Evolutionary conservation across 768 basidiomycete species (phyloP).

Genomic region (Tricholoma bakamatsutake): DNA sequence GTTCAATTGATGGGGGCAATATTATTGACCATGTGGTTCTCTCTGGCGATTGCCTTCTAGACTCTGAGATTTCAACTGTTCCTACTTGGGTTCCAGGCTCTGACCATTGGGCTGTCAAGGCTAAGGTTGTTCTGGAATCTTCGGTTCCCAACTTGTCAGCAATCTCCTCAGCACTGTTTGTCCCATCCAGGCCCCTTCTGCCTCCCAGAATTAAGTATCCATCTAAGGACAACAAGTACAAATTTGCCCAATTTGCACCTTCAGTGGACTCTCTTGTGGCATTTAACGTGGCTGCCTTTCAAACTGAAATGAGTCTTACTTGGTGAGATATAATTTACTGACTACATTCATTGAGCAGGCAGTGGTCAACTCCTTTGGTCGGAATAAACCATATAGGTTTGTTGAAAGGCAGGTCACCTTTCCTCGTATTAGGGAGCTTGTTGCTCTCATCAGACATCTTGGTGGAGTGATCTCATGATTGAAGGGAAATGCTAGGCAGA

Average conservation of each 20-base stretch:
- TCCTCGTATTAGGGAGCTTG: not conserved
- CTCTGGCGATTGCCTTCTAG: conserved; percentile 3
- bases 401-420: not conserved
- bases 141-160: not conserved
- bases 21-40: conserved; percentile 18
- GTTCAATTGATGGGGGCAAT: conserved; percentile 6
- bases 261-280: not conserved
- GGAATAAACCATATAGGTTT: not conserved
- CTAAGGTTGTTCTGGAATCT: not conserved
- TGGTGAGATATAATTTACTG: no score
- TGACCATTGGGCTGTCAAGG: conserved; percentile 1
- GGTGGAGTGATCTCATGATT: not conserved
- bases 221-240: no score
- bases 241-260: not conserved
- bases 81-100: conserved; percentile 5
- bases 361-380: not conserved
- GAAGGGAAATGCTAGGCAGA: not conserved
- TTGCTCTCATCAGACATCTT: no score
- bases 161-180: not conserved
- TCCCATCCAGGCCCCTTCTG: not conserved
- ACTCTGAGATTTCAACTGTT: conserved; percentile 2
- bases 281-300: no score
- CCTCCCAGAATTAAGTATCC: not conserved
- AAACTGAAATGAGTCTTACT: not conserved
- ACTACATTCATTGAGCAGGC: not conserved